Percentiles rank a stretch among this genome's conserved stretches.
These are phyloP conservation scores for Ambrosia hybrid DNA, from an alignment of 140 eudicot species.

Conservation along the genomic window DNA sequence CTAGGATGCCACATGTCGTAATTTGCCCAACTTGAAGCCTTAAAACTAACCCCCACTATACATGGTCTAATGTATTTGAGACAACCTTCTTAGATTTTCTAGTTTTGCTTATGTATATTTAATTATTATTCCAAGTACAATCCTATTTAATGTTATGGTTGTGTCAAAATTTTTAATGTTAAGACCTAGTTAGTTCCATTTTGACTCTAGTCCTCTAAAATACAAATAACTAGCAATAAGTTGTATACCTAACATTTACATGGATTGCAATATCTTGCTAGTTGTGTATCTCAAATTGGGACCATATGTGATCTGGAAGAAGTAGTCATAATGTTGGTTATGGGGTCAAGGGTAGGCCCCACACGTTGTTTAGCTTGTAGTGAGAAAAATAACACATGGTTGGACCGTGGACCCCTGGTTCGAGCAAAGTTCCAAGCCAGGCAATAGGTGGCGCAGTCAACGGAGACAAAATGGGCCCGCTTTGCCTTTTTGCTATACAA, in stretches of 20 bases:
- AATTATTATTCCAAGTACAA: neutral
- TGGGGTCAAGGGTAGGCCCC: constrained; percentile 14
- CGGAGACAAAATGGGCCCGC: too few relatives aligned
- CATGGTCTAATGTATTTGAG: neutral
- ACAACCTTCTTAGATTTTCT: neutral
- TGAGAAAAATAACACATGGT: constrained; percentile 18
- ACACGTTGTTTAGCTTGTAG: constrained; percentile 21
- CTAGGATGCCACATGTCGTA: too few relatives aligned
- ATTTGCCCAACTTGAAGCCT: too few relatives aligned
- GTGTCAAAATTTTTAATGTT: neutral
- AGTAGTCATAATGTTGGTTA: constrained; percentile 6
- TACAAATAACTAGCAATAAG: constrained; percentile 9
- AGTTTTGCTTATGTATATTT: neutral
- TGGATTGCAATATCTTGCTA: constrained; percentile 10
- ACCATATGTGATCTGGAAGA: constrained; percentile 29
- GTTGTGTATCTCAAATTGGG: constrained; percentile 9
- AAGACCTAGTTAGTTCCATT: constrained; percentile 8
- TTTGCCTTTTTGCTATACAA: too few relatives aligned
- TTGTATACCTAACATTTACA: constrained; percentile 16
- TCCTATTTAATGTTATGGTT: neutral
- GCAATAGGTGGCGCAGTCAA: too few relatives aligned
- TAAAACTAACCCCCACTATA: too few relatives aligned
- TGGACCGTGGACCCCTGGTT: constrained; percentile 24
- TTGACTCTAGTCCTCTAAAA: constrained; percentile 15
- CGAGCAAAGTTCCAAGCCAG: constrained; percentile 14